These are phyloP conservation scores for Scedosporium dehoogii DNA, from an alignment of 2,329 filamentous ascomycete genomes.

Conservation along the genomic window DNA sequence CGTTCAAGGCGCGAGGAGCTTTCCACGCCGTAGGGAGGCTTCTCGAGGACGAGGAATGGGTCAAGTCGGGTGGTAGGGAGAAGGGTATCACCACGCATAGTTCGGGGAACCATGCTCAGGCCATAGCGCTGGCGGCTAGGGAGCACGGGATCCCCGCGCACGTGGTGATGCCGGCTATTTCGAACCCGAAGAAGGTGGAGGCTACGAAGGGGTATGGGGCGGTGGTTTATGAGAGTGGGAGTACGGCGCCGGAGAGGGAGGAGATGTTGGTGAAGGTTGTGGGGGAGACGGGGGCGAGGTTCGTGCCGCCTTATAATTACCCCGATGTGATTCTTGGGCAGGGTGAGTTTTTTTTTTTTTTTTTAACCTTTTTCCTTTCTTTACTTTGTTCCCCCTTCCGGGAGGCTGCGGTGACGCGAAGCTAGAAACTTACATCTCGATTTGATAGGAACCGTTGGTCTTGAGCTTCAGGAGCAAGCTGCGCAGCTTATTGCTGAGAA, in stretches of 20 bases:
- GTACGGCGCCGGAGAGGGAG: constrained; percentile 72
- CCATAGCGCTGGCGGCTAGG: constrained; percentile 73
- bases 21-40: constrained; percentile 75
- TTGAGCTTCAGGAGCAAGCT: constrained; percentile 75
- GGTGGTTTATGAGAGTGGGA: constrained; percentile 69
- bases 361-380: not conserved
- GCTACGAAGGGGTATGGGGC: constrained; percentile 73
- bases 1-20: constrained; percentile 85
- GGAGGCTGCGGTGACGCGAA: not conserved
- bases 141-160: constrained; percentile 66
- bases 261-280: constrained; percentile 62
- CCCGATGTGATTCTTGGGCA: constrained; percentile 86
- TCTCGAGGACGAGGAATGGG: constrained; percentile 49
- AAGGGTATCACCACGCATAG: constrained; percentile 84
- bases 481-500: constrained; percentile 32
- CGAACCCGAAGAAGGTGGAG: constrained; percentile 75
- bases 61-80: constrained; percentile 46
- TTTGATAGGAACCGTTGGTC: constrained; percentile 27
- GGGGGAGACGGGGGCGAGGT: constrained; percentile 59
- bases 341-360: constrained; percentile 55
- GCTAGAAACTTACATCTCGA: not conserved
- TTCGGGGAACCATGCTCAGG: constrained; percentile 90
- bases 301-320: constrained; percentile 89
- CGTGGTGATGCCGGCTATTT: constrained; percentile 88
- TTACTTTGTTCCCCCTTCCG: not conserved